Evolutionary conservation across 331 rosid species (phyloP), one percentile per base, ranked within the genome.

Genomic region (Arachis monticola): DNA sequence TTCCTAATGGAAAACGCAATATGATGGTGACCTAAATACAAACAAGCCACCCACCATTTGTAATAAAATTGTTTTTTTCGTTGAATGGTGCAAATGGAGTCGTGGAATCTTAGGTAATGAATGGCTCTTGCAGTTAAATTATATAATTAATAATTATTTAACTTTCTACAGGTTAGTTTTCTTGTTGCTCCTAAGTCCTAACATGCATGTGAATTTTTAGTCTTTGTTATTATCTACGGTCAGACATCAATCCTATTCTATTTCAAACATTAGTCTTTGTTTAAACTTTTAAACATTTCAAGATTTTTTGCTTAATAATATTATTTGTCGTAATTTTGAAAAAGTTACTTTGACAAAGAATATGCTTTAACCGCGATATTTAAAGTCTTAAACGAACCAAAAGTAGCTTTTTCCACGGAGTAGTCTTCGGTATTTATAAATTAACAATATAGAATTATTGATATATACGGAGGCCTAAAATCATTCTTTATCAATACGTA

Each of bases 81-180:
- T 41, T 69, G 68, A 74, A 44, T 44, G 31, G 13, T 73, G 75
- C 60, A 32, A 11, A 44, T 68, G 80, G 77, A 74, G 64, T 80
- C 72, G 53, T 74, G 77, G 80, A 74, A 68, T 80, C 72, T 68
- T 75, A 62, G 73, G 64, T 74, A 17, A 68, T 61, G 12, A 53
- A 42, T 42, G 76, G 52, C 55, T 35, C 67, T 52, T 53, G 83
- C 6, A 11, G 27, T 60, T 17, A 17, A 2, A 5, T 53, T 48
- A 32, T 46, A 63, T 3, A 27, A 41, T 53, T 53, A 2, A 63
- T 3, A 27, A 41, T 8, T 12, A 8, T 11, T 31, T 67, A 14
- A 5, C 41, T 38, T 3, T 38, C 41, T 38, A 38, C 41, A 5
- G 8, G 46, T 32, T 58, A 7, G 7, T 68, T 51, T 50, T 51